Evolutionary conservation across 2,329 filamentous ascomycete genomes (phyloP).

Genomic region (Venturia carpophila): DNA sequence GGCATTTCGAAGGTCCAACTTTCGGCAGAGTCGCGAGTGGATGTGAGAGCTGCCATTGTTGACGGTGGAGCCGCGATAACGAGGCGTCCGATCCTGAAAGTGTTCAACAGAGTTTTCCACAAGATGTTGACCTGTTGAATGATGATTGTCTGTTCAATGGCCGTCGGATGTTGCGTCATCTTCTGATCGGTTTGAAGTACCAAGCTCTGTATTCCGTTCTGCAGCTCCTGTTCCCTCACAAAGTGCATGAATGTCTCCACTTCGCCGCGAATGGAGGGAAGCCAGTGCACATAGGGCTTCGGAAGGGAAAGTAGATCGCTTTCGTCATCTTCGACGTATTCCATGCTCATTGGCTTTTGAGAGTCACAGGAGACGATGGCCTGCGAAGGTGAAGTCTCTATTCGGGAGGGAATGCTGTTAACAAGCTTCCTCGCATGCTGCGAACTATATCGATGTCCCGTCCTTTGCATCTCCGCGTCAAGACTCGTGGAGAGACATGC

Average conservation of each 20-base stretch:
- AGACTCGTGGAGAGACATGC: conserved; percentile 6
- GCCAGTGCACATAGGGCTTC: neutral
- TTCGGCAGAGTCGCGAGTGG: conserved; percentile 49
- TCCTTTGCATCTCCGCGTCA: neutral
- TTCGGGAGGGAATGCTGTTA: neutral
- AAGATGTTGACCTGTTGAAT: neutral
- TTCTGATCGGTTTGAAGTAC: conserved; percentile 13
- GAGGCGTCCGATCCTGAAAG: conserved; percentile 28
- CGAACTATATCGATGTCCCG: neutral
- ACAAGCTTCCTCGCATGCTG: neutral
- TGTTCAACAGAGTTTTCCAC: conserved; percentile 12
- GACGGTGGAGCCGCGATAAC: conserved; percentile 49
- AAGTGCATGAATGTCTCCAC: conserved; percentile 12
- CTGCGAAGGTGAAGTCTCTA: neutral
- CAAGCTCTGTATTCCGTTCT: conserved; percentile 10
- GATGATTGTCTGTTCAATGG: conserved; percentile 13
- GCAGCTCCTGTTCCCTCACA: conserved; percentile 2
- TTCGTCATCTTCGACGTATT: conserved; percentile 6
- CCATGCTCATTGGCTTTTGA: neutral
- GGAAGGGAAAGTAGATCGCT: neutral
- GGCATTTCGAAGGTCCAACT: conserved; percentile 57
- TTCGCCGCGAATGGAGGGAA: conserved; percentile 5
- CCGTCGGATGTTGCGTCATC: neutral
- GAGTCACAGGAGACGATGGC: neutral
- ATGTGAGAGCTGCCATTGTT: conserved; percentile 54